A percentile compares a stretch with the other conserved stretches of the same genome.
Conservation (phyloP, 2,329 filamentous ascomycete species). For the Verticillium isaacii region DNA sequence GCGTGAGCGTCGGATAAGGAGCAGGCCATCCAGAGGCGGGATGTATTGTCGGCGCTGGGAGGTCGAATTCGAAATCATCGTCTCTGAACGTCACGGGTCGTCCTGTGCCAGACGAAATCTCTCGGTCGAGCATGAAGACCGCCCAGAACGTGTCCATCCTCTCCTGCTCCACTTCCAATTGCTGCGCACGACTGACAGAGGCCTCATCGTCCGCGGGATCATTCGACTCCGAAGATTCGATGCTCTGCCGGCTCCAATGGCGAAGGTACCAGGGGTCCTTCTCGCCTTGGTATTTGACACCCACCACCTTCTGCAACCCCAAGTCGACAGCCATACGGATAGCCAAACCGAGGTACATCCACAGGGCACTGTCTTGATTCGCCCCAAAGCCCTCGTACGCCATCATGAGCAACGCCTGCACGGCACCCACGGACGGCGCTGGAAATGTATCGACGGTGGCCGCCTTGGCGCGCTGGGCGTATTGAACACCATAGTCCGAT, state of each 20-base stretch:
- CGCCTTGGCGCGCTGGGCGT: slow-evolving; percentile 78
- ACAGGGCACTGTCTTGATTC: slow-evolving; percentile 81
- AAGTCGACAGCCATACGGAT: slow-evolving; percentile 80
- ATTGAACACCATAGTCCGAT: slow-evolving; percentile 70
- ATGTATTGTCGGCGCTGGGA: slow-evolving; percentile 48
- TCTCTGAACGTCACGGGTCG: slow-evolving; percentile 78
- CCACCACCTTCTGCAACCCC: slow-evolving; percentile 76
- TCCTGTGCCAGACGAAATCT: slow-evolving; percentile 84
- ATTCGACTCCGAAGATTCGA: slow-evolving; percentile 15
- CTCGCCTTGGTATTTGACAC: slow-evolving; percentile 58
- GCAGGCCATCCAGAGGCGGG: slow-evolving; percentile 65
- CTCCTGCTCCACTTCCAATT: slow-evolving; percentile 69
- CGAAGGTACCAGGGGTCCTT: slow-evolving; percentile 45
- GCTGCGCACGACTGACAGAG: slow-evolving; percentile 41
- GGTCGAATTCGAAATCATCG: slow-evolving; percentile 76
- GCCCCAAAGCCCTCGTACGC: slow-evolving; percentile 88
- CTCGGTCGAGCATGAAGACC: slow-evolving; percentile 80
- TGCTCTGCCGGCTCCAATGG: slow-evolving; percentile 33
- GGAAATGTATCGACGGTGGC: slow-evolving; percentile 78
- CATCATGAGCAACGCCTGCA: slow-evolving; percentile 78
- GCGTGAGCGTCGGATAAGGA: slow-evolving; percentile 74
- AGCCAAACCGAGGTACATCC: slow-evolving; percentile 89
- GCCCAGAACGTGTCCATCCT: slow-evolving; percentile 87
- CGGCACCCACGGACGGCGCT: slow-evolving; percentile 76
- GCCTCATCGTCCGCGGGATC: slow-evolving; percentile 37